Percentiles rank a stretch among this genome's conserved stretches.
Conservation (phyloP, 1,284 basidiomycete species). For the Rhodotorula sp. region DNA sequence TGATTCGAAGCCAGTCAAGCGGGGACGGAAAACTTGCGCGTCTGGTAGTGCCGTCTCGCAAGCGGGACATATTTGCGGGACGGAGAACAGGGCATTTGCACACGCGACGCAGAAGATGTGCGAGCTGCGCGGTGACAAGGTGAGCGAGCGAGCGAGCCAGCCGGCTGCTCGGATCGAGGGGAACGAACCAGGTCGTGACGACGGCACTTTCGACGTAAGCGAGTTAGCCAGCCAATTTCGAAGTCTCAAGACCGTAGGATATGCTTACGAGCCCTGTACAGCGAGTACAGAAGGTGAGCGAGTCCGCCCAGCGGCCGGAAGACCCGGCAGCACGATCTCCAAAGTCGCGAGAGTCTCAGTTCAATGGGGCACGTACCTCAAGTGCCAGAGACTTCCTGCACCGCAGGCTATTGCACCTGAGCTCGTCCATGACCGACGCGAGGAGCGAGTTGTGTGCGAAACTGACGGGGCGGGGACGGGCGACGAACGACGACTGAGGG, state of each 20-base stretch:
- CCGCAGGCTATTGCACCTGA: constrained; percentile 34
- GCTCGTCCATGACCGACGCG: constrained; percentile 27
- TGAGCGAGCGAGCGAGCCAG: too few relatives aligned
- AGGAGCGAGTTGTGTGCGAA: background rate
- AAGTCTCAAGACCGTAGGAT: background rate
- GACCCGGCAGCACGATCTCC: background rate
- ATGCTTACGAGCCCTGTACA: constrained; percentile 5
- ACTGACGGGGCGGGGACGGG: background rate
- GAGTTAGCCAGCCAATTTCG: background rate
- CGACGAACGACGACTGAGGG: background rate
- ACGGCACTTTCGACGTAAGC: constrained; percentile 13
- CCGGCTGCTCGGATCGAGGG: too few relatives aligned
- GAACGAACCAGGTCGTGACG: constrained; percentile 36
- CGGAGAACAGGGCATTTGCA: constrained; percentile 73
- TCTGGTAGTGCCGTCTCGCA: constrained; percentile 75
- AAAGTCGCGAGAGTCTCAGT: too few relatives aligned
- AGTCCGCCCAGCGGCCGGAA: too few relatives aligned
- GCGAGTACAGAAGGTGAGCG: background rate
- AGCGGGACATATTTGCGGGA: constrained; percentile 71
- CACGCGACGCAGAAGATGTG: constrained; percentile 63
- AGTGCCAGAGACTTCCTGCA: constrained; percentile 32
- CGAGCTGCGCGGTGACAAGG: background rate
- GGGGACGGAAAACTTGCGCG: constrained; percentile 56
- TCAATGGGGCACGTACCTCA: constrained; percentile 11
- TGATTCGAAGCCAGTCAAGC: background rate